Evolutionary conservation across 139 green algal genomes (phyloP), one percentile per base, ranked within the genome.

Genomic region (Tetraselmis chui): DNA sequence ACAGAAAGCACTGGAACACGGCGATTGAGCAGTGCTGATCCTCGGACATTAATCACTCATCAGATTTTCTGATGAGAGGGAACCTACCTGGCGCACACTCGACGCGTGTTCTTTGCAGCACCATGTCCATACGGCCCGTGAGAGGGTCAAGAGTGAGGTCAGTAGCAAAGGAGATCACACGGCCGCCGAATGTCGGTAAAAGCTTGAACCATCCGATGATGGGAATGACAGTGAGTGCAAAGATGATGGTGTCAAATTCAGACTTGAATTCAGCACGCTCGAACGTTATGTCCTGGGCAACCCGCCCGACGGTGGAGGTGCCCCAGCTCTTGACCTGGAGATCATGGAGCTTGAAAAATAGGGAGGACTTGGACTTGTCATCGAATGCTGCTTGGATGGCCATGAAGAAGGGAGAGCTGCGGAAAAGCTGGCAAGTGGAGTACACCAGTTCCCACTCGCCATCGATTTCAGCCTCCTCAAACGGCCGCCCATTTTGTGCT

Each of bases 181-280:
- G 30, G 26, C 80, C 84, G 1, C 84, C 84, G 31, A 87, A 87
- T 26, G 84, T 87, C 22, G 84, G 84, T 32, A 87, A 76, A 25
- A 87, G 84, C 80, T 87, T 87, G 77, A 84, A 84, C 80, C 80
- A 87, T 1, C 84, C 84, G 30, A 87, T 31, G 80, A 87, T 84
- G 58, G 84, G 84, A 26, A 87, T 84, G 0, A 84, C 80, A 0
- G 84, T 87, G 28, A 82, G 75, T 5, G 26, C n/a, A 59, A 87
- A 87, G 2, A 87, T 76, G 58, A 84, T 87, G 29, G 84, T 87
- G 59, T 87, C 84, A 32, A 87, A 87, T 2, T 78, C 28, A 1
- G 45, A 81, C 27, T 32, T n/a, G 1, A 87, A 29, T 59, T 31
- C 31, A 0, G 26, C 27, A 1, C 28, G n/a, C 0, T 80, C 74